Evolutionary conservation across 169 alveolate genomes (phyloP).

Genomic region (Babesia ovis): DNA sequence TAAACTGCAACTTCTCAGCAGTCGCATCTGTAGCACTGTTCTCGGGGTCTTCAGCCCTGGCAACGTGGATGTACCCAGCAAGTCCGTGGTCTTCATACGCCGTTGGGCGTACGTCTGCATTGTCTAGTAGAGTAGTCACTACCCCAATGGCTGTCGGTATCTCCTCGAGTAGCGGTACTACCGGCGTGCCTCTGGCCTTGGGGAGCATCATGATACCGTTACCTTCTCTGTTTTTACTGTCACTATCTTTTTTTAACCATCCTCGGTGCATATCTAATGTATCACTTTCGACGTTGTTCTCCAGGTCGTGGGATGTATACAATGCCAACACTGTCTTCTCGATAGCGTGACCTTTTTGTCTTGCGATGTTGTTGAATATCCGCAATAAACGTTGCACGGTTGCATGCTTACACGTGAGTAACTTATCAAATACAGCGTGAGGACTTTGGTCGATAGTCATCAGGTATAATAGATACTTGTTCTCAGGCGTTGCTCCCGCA

Average conservation of each 20-base stretch:
- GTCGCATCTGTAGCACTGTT: constrained; percentile 3
- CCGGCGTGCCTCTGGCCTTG: constrained; percentile 28
- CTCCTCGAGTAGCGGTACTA: constrained; percentile 38
- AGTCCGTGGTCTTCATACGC: constrained; percentile 25
- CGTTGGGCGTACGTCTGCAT: neutral
- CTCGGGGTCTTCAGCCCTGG: constrained; percentile 9
- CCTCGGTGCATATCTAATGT: constrained; percentile 19
- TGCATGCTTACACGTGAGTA: constrained; percentile 17
- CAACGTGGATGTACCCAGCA: constrained; percentile 9
- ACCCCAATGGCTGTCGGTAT: constrained; percentile 10
- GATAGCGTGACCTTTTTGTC: neutral
- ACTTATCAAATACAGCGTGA: neutral
- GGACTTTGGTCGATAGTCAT: constrained; percentile 5
- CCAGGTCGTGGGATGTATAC: constrained; percentile 36
- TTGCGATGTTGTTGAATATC: neutral
- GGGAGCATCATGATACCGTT: constrained; percentile 22
- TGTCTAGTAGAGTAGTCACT: constrained; percentile 11
- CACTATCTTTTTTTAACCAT: constrained; percentile 6
- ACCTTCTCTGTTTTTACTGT: neutral
- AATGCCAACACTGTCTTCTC: constrained; percentile 6
- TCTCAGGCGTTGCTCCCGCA: constrained; percentile 33
- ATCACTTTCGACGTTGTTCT: neutral
- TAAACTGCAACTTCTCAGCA: constrained; percentile 26
- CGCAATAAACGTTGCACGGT: constrained; percentile 11
- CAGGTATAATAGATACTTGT: constrained; percentile 38